phyloP scores from a whole-genome alignment of 148 eudicot species.

The Gaultheria prostrata region DNA sequence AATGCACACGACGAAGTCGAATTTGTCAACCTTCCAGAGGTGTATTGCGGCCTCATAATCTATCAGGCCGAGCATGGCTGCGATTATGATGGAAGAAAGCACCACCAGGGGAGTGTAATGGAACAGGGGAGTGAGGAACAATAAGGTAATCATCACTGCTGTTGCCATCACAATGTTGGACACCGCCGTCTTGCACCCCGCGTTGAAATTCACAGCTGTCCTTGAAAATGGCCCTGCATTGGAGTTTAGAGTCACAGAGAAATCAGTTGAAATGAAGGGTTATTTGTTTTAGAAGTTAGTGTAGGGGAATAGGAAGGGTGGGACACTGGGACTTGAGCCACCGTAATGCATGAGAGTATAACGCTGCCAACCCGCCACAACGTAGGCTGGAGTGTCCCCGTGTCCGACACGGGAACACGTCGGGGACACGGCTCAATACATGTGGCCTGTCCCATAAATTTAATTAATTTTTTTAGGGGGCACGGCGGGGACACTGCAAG shows the following conservation, averaged over 20 bases:
- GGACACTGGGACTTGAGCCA: too few species aligned
- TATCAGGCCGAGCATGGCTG: constrained; percentile 62
- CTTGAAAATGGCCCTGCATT: constrained; percentile 62
- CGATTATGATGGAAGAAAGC: constrained; percentile 54
- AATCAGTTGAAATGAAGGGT: neutral
- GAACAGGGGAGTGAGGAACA: constrained; percentile 55
- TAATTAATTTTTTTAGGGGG: too few species aligned
- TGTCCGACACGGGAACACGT: too few species aligned
- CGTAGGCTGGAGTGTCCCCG: too few species aligned
- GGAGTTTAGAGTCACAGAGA: neutral
- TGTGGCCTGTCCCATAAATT: too few species aligned
- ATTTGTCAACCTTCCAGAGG: constrained; percentile 62
- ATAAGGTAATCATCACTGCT: constrained; percentile 52
- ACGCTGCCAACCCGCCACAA: too few species aligned
- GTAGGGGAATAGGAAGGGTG: too few species aligned
- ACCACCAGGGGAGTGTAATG: constrained; percentile 67
- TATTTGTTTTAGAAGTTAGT: too few species aligned
- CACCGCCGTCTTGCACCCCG: constrained; percentile 57
- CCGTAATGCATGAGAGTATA: too few species aligned
- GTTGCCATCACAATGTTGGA: constrained; percentile 69
- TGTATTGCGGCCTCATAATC: constrained; percentile 48
- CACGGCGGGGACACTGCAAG: too few species aligned
- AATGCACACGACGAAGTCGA: constrained; percentile 56
- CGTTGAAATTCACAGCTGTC: constrained; percentile 65
- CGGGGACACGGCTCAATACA: too few species aligned